Evolutionary conservation across 1,284 basidiomycete genomes (phyloP).

Genomic region (Rhodotorula sp.): DNA sequence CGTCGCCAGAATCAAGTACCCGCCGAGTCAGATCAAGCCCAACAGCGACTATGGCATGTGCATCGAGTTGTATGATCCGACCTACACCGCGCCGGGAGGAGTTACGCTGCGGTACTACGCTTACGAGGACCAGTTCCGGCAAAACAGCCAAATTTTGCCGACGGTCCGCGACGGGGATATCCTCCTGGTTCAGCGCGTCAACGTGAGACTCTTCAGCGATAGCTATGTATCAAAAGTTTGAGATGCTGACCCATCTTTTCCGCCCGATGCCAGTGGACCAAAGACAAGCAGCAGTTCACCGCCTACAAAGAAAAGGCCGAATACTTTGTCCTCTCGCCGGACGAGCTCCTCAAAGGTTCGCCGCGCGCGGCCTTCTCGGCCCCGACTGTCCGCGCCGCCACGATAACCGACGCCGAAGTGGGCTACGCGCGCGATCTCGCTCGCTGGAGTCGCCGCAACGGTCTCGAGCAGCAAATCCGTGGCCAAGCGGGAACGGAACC

Average conservation of each 20-base stretch:
- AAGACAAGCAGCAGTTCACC: background rate
- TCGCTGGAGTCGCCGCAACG: conserved; percentile 12
- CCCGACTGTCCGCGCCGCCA: background rate
- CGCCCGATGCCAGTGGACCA: conserved; percentile 10
- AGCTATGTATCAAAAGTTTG: too few species aligned
- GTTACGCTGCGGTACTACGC: background rate
- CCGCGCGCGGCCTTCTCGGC: background rate
- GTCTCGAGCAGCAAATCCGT: conserved; percentile 5
- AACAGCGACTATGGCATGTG: background rate
- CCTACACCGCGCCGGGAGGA: background rate
- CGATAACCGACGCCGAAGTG: conserved; percentile 5
- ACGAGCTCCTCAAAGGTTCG: background rate
- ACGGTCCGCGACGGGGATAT: conserved; percentile 16
- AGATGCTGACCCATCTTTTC: background rate
- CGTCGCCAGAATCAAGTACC: background rate
- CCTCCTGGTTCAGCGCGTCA: conserved; percentile 13
- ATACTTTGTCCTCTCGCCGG: conserved; percentile 13
- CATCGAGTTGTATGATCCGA: conserved; percentile 15
- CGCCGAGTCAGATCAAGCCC: background rate
- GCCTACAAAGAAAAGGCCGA: conserved; percentile 1
- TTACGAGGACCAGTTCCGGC: background rate
- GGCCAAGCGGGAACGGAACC: background rate
- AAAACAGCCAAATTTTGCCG: background rate
- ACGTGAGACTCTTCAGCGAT: conserved; percentile 5
- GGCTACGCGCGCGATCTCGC: conserved; percentile 24